Evolutionary conservation across 2,329 filamentous ascomycete genomes (phyloP), one percentile per base, ranked within the genome.

Genomic region (Chrysosporium queenslandicum): DNA sequence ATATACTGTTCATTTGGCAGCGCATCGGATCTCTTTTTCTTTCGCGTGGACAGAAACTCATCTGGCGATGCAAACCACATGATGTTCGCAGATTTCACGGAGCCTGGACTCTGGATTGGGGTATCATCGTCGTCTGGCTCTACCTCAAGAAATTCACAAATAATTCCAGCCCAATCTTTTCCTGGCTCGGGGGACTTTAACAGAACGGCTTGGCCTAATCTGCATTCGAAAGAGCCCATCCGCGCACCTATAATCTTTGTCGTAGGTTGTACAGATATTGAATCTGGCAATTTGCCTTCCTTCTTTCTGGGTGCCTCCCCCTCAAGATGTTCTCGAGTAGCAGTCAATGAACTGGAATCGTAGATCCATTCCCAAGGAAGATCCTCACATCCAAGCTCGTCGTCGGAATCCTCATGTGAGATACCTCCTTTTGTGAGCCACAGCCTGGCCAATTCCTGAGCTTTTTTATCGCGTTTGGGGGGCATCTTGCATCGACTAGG

Each of bases 11-110:
- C 92, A 63, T 95, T 94, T 77, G 80, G 80, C 49, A 94, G 68
- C 54, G 81, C 87, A 68, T 98, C 92, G 11, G 74, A 77, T 62
- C 88, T 77, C 71, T 92, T 94, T 70, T 87, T 91, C 53, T 81
- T 79, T 64, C 83, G 85, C 61, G 87, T 92, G 25, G 84, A 80
- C 55, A 96, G 87, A 69, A 97, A 91, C 62, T 85, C 86, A 61
- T 94, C 86, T 0, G 87, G 88, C 0, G 87, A 89, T 20, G 70
- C 71, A 65, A 98, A 96, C 92, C 92, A 98, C 77, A 96, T 84
- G 64, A 98, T 92, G 57, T 85, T 86, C 52, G 86, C 91, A 23
- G 83, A 82, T 74, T 88, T 96, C 58, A 70, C 50, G 25, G 63
- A 41, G 60, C 16, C 59, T 63, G 29, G 30, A 1, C 71, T 66